Percentiles rank a stretch among this genome's conserved stretches.
Evolutionary conservation across 257 asterid genomes (phyloP).

Genomic region (Capsicum rhomboideum): DNA sequence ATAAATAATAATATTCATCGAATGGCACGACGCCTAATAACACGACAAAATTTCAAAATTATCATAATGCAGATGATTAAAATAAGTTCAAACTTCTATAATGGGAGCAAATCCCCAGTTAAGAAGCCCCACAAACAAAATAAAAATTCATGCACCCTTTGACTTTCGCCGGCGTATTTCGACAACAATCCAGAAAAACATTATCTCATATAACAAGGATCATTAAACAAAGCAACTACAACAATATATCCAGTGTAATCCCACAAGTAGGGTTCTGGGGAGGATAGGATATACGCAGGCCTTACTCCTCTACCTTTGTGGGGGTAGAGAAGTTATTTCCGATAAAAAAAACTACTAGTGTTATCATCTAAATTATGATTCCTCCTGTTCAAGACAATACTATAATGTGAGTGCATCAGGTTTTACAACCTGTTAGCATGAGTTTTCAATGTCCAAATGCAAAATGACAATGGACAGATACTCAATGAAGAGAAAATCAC

Average conservation of each 20-base stretch:
- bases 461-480: not conserved
- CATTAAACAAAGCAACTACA: not conserved
- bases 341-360: not conserved
- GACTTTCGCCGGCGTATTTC: slow-evolving; percentile 42
- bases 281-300: not conserved
- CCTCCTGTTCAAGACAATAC: too few relatives aligned
- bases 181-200: slow-evolving; percentile 10
- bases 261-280: too few relatives aligned
- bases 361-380: not conserved
- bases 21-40: not conserved
- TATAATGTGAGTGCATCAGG: not conserved
- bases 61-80: slow-evolving; percentile 10
- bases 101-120: slow-evolving; percentile 34
- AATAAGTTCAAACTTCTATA: slow-evolving; percentile 20
- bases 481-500: not conserved
- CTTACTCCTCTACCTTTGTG: not conserved
- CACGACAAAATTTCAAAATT: slow-evolving; percentile 7
- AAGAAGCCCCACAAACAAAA: slow-evolving; percentile 5
- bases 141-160: slow-evolving; percentile 20
- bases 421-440: not conserved
- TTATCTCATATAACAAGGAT: not conserved
- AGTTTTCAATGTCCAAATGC: not conserved
- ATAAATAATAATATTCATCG: slow-evolving; percentile 14
- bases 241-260: not conserved
- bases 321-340: not conserved